Base-by-base conservation (phyloP, 495 filamentous ascomycete species). In the Penicillium canescens region DNA sequence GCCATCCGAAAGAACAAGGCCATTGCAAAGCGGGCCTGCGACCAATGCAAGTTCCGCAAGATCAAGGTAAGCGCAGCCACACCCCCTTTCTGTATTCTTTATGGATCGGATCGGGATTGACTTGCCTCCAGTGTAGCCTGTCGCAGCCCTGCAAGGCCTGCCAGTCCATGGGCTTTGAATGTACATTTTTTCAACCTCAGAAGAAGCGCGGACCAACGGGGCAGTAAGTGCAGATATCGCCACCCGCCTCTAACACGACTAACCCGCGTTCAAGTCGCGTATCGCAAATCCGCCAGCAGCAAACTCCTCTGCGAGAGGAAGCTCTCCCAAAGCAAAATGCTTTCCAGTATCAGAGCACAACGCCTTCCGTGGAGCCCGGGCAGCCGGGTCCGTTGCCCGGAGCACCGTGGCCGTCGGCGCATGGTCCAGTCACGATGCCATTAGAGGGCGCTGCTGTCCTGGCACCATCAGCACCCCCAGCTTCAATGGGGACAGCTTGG, bases 11-110 rank as follows among this genome's bases (percentile, higher is more conserved):
- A 59, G 38, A 72, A 62, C 42, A 40, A 56, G 3, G 34, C 63
- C 10, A 67, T 72, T 43, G 69, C 69, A 13, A 72, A 69, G 52
- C 50, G 72, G 16, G 71, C 71, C 2, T 76, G 72, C 48, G 72
- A 76, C 50, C 71, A 73, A 55, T 76, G 72, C 69, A 72, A 71
- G 43, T 68, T 76, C 41, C 69, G 72, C 52, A 75, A 75, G 57
- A 75, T 71, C 51, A 75, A 71, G 69, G 72, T 69, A 65, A 48
- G 21, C 40, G 35, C 18, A 18, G 18, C 18, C 18, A 1, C 18
- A 18, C 55, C 46, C 40, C 52, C 51, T 41, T 50, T 46, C 31
- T n/a, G 7, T 2, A 8, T 4, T 8, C 9, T 31, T 31, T 31
- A 31, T 31, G 28, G 28, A 31, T 21, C 28, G 36, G 18, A 18